Percentiles rank a stretch among this genome's conserved stretches.
These are phyloP conservation scores for Saccharomyces eubayanus DNA, from an alignment of 805 yeast species.

Conservation along the genomic window DNA sequence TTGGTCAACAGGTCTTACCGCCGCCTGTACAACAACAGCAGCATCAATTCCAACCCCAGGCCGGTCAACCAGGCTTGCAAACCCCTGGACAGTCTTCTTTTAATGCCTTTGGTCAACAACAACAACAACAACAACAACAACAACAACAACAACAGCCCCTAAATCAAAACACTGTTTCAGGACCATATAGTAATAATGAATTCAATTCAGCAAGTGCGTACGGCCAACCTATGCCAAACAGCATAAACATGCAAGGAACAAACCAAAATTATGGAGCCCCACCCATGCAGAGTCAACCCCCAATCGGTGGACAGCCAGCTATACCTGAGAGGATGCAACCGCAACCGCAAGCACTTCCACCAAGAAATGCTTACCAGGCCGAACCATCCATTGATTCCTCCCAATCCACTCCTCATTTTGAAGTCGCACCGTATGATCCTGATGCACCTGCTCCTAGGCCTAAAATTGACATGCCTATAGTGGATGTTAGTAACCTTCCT, in stretches of 20 bases:
- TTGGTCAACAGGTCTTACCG: conserved; percentile 2
- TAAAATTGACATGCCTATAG: conserved; percentile 6
- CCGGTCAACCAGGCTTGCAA: conserved; percentile 1
- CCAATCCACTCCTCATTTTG: conserved; percentile 1
- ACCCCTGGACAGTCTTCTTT: not conserved
- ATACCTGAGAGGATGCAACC: not conserved
- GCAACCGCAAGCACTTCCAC: conserved; percentile 2
- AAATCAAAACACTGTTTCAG: not conserved
- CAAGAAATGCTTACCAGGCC: conserved; percentile 1
- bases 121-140: not conserved
- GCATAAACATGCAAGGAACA: not conserved
- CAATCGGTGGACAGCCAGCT: not conserved
- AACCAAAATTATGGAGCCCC: not conserved
- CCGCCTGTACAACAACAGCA: conserved; percentile 4
- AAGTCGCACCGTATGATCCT: conserved; percentile 17
- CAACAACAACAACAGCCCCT: not conserved
- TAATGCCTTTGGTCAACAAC: not conserved
- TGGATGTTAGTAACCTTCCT: conserved; percentile 16
- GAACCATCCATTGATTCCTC: conserved; percentile 3
- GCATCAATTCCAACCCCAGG: conserved; percentile 9
- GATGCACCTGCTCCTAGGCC: conserved; percentile 8
- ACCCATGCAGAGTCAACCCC: conserved; percentile 1
- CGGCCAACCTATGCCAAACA: conserved; percentile 1
- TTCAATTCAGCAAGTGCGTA: not conserved
- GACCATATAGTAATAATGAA: not conserved